Evolutionary conservation across 176 grass and related monocot genomes (phyloP).

Genomic region (Carex myosuroides): DNA sequence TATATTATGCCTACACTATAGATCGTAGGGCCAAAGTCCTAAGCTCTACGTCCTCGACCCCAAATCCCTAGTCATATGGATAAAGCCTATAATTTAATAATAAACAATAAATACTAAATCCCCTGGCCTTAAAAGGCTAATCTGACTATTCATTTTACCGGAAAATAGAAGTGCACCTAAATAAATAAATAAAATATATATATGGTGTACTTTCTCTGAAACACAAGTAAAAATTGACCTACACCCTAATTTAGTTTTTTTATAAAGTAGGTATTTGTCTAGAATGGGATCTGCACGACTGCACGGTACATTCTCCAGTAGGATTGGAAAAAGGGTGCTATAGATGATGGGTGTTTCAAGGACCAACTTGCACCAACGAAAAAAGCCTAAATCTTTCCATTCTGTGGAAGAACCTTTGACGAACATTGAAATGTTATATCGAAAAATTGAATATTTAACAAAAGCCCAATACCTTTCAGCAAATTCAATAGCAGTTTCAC

Average conservation of each 20-base stretch:
- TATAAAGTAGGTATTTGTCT: not conserved
- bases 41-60: no score
- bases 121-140: not conserved
- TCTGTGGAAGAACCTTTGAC: not conserved
- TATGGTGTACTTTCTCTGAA: not conserved
- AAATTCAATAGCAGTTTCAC: conserved; percentile 86
- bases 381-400: not conserved
- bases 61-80: no score
- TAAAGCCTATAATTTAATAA: conserved; percentile 5
- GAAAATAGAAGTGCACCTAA: not conserved
- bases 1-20: no score
- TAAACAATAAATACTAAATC: not conserved
- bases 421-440: not conserved
- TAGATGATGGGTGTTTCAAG: not conserved
- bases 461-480: conserved; percentile 65
- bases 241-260: not conserved
- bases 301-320: not conserved
- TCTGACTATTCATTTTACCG: not conserved
- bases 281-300: not conserved
- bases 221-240: not conserved
- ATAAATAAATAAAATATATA: not conserved
- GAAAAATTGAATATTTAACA: not conserved
- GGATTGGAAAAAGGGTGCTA: not conserved
- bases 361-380: not conserved
- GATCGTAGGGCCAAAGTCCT: no score